Evolutionary conservation across 2,329 filamentous ascomycete genomes (phyloP).

Genomic region (Fusarium transvaalense): DNA sequence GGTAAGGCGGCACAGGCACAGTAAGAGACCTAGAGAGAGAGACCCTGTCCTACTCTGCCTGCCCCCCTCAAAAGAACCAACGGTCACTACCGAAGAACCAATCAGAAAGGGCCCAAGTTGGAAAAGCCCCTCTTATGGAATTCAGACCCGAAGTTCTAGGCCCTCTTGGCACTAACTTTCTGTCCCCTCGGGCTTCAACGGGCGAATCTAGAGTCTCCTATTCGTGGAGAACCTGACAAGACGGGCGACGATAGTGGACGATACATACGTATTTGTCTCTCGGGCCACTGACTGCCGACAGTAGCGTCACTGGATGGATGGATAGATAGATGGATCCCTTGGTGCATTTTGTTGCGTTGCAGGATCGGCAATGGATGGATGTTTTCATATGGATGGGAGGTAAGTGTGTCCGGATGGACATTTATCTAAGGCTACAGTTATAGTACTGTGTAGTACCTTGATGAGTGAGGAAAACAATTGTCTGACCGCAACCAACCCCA

Average conservation of each 20-base stretch:
- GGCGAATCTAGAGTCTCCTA: conserved; percentile 1
- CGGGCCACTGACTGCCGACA: conserved; percentile 33
- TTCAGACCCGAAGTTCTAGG: conserved; percentile 30
- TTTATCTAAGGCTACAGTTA: no score
- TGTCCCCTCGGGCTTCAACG: neutral
- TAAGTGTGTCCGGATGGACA: no score
- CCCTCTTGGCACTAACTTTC: conserved; percentile 33
- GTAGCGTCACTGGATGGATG: no score
- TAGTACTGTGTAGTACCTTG: no score
- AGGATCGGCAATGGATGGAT: conserved; percentile 37
- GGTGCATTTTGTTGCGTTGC: conserved; percentile 21
- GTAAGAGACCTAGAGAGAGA: no score
- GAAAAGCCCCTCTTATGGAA: conserved; percentile 18
- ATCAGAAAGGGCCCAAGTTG: conserved; percentile 13
- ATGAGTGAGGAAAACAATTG: neutral
- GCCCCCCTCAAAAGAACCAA: conserved; percentile 2
- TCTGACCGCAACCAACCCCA: conserved; percentile 12
- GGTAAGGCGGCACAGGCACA: neutral
- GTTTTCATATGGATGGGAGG: no score
- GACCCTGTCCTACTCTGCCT: conserved; percentile 11
- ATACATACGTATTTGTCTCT: neutral
- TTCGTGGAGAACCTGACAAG: conserved; percentile 17
- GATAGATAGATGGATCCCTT: no score
- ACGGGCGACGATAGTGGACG: neutral
- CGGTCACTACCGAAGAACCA: conserved; percentile 34